Evolutionary conservation across 2,329 filamentous ascomycete species (phyloP).

Genomic region (Diaporthe sp.): DNA sequence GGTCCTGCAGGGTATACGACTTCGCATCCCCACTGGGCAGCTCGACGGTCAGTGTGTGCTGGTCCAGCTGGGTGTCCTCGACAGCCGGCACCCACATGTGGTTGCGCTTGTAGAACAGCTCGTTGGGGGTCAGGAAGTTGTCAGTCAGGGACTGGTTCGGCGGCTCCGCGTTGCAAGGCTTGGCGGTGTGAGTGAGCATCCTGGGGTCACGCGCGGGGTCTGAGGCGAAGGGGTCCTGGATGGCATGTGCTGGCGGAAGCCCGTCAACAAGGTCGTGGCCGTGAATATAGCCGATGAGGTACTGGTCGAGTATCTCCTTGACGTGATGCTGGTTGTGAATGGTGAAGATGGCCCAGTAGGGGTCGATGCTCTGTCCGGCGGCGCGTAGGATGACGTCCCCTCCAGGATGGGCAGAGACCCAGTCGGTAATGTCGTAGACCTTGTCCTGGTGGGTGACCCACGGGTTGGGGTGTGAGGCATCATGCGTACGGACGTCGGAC

Average conservation of each 20-base stretch:
- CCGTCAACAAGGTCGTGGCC: conserved; percentile 68
- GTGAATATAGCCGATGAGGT: conserved; percentile 71
- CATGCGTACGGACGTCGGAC: conserved; percentile 62
- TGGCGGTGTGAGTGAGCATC: conserved; percentile 62
- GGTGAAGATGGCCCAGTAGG: conserved; percentile 77
- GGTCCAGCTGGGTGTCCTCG: conserved; percentile 46
- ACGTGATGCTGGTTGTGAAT: conserved; percentile 76
- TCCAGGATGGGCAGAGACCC: conserved; percentile 73
- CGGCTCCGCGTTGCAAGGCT: conserved; percentile 72
- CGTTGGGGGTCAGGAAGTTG: conserved; percentile 64
- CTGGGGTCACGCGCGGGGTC: conserved; percentile 64
- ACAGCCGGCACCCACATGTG: conserved; percentile 72
- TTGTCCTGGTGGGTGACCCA: conserved; percentile 74
- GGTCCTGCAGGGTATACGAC: conserved; percentile 63
- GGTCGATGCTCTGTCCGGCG: conserved; percentile 72
- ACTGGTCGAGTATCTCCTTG: conserved; percentile 72
- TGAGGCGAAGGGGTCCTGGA: conserved; percentile 70
- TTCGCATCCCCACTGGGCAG: conserved; percentile 63
- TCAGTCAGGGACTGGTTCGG: conserved; percentile 58
- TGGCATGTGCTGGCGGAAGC: conserved; percentile 58
- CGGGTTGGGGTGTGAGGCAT: conserved; percentile 61
- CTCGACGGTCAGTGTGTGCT: conserved; percentile 63
- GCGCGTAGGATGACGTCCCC: conserved; percentile 75
- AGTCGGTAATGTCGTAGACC: conserved; percentile 78
- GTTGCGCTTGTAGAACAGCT: conserved; percentile 69